phyloP scores from a whole-genome alignment of 352 stramenopile genomes.

The Pilasporangium apinafurcum region DNA sequence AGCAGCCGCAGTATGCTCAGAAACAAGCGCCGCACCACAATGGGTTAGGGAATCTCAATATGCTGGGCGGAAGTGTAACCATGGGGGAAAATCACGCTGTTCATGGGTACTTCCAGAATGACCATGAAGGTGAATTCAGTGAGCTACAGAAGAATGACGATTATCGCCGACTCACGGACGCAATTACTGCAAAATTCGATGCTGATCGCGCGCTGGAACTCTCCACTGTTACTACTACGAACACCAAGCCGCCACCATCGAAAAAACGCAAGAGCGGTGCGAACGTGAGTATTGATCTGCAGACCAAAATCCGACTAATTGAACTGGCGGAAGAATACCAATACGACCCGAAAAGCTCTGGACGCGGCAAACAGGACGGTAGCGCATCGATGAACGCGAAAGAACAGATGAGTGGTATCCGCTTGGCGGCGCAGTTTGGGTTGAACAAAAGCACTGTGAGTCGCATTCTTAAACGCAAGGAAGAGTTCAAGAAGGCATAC shows the following conservation, averaged over 20 bases:
- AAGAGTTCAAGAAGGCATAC: conserved; percentile 84
- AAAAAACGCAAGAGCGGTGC: conserved; percentile 58
- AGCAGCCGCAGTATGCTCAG: conserved; percentile 5
- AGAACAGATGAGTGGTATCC: conserved; percentile 68
- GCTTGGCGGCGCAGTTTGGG: conserved; percentile 62
- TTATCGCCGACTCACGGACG: conserved; percentile 21
- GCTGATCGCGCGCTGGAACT: conserved; percentile 8
- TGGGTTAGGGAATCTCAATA: conserved; percentile 5
- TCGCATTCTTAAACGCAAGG: conserved; percentile 81
- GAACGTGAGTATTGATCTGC: conserved; percentile 70
- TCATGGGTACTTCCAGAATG: conserved; percentile 36
- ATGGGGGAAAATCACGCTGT: conserved; percentile 10
- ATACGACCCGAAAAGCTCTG: conserved; percentile 60
- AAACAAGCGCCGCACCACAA: conserved; percentile 8
- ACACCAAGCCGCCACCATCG: background rate
- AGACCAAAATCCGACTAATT: conserved; percentile 84
- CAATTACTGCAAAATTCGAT: conserved; percentile 11
- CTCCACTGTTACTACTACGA: conserved; percentile 1
- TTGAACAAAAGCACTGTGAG: conserved; percentile 82
- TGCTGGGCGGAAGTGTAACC: background rate
- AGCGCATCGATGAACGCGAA: conserved; percentile 8
- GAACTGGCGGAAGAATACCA: conserved; percentile 78
- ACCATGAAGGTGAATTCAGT: conserved; percentile 24
- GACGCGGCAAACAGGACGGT: conserved; percentile 26
- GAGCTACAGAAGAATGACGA: conserved; percentile 45